Evolutionary conservation across 805 yeast species (phyloP), one percentile per base, ranked within the genome.

Genomic region (Saturnispora diversa): DNA sequence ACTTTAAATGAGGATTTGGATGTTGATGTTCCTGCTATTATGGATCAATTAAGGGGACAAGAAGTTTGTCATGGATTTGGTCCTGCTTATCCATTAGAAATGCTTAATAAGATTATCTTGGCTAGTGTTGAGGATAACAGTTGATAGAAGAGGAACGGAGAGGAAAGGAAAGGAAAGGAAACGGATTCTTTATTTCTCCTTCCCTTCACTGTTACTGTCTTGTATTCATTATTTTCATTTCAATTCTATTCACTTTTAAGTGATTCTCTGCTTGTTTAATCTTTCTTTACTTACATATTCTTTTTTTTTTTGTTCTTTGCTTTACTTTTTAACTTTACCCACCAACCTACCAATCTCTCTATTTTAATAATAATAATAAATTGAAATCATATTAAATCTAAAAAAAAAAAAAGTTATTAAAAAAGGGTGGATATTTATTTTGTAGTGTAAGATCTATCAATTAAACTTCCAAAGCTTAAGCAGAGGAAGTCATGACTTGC

Each of bases 401-500:
- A 22, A 34, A 36, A 30, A 41, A 41, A 31, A 41, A 41, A 41
- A 35, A 19, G n/a, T n/a, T 16, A n/a, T 15, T 23, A 42, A 42
- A 37, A 37, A 32, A 22, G 23, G n/a, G 30, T 15, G 17, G 17
- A 11, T 33, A 33, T n/a, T n/a, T n/a, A n/a, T n/a, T n/a, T n/a
- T n/a, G n/a, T n/a, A n/a, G n/a, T n/a, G n/a, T n/a, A n/a, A n/a
- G n/a, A n/a, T n/a, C n/a, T 39, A 22, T 31, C 35, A 27, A 29
- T 21, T 11, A 20, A 16, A 8, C 12, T 33, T 31, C 32, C 33
- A 39, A 40, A 40, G 54, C 46, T 58, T 62, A 64, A 51, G 46
- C 44, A 20, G 63, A 60, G 53, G 80, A 72, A 74, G 94, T 85
- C 97, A 92, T 92, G 63, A 92, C 96, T 82, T 92, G 97, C 98